Conservation (phyloP, 495 filamentous ascomycete species). For the Amniculicola lignicola region DNA sequence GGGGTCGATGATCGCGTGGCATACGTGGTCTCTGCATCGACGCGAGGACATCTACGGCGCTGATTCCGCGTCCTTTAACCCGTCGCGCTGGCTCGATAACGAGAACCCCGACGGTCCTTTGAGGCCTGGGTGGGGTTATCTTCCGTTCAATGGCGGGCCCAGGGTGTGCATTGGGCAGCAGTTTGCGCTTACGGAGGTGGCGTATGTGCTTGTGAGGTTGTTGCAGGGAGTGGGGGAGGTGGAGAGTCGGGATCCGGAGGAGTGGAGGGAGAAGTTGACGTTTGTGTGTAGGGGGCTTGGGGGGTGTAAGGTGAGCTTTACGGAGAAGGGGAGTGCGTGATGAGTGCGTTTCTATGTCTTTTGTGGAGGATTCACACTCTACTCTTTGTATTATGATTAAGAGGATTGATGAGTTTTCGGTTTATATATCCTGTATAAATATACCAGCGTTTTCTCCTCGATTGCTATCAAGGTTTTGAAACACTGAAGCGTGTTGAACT, state of each 20-base stretch:
- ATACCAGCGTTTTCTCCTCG: no score
- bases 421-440: no score
- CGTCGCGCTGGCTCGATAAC: slow-evolving; percentile 50
- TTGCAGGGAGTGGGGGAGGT: slow-evolving; percentile 60
- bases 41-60: slow-evolving; percentile 51
- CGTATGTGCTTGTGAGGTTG: slow-evolving; percentile 56
- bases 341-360: no score
- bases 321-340: no score
- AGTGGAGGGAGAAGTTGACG: slow-evolving; percentile 33
- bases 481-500: no score
- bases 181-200: slow-evolving; percentile 59
- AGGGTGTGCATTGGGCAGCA: slow-evolving; percentile 49
- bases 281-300: slow-evolving; percentile 27
- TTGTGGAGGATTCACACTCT: no score
- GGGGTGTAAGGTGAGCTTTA: slow-evolving; percentile 16
- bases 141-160: slow-evolving; percentile 62
- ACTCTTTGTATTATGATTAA: no score
- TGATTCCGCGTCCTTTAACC: slow-evolving; percentile 52
- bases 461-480: no score
- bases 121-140: slow-evolving; percentile 60
- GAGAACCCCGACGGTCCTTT: slow-evolving; percentile 4
- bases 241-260: slow-evolving; percentile 34
- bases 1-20: slow-evolving; percentile 47
- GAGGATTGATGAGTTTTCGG: no score
- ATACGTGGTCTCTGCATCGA: slow-evolving; percentile 52